Evolutionary conservation across 2,329 filamentous ascomycete species (phyloP), one percentile per base, ranked within the genome.

Genomic region (Aureobasidium namibiae): DNA sequence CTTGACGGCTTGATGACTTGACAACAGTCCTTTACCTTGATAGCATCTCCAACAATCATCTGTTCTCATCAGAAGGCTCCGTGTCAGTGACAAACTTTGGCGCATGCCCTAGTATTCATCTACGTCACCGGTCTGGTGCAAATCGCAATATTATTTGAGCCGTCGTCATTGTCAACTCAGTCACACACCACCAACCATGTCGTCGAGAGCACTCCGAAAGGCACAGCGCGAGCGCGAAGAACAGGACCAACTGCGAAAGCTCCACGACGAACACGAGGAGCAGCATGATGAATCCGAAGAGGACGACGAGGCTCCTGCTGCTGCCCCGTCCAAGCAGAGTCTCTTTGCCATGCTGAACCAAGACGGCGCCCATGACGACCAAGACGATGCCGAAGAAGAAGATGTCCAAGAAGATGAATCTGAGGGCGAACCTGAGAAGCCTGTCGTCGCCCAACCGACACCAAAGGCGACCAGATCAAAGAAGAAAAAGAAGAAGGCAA

Each of bases 171-270:
- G 24, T 21, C 24, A 18, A 23, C 53, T 38, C 16, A 14, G 26
- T 7, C 23, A 34, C 5, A 65, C 26, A 54, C 10, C 49, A 48
- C n/a, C 33, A 24, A 66, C 59, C 42, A 87, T 88, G 84, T 87
- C 84, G 44, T 83, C 83, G 18, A 80, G 85, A 64, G 84, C 84
- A n/a, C 72, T 88, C 57, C 79, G 84, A 26, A 84, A 84, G 68
- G 77, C 84, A 59, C 83, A 86, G 68, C 79, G 79, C 63, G 81
- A 85, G 74, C 79, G 79, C 61, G 83, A 84, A 67, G 78, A 82
- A 68, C 78, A 79, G 67, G 75, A 79, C 63, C 76, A 78, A 63
- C 72, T 78, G 29, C 67, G 72, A 50, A 65, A 66, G 62, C 69
- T 70, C 39, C 67, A 74, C 39, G 65, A 67, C 61, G 48, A 52